A percentile compares a stretch with the other conserved stretches of the same genome.
phyloP scores from a whole-genome alignment of 352 stramenopile genomes.

The Globisporangium parvum region DNA sequence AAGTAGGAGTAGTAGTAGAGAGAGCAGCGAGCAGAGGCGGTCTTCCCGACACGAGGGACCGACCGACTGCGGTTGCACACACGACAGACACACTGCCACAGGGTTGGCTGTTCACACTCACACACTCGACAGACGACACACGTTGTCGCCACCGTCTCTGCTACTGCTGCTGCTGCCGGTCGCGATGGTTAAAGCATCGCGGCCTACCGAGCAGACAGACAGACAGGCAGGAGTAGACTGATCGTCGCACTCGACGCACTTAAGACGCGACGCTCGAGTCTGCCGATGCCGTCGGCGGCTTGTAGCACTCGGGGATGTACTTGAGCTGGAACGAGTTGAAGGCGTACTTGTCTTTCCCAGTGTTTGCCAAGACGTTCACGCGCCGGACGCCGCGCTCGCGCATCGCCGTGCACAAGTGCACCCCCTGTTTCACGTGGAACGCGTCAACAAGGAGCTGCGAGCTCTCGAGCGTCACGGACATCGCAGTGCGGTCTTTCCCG shows the following conservation, averaged over 20 bases:
- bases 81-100: no score
- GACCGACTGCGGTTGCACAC: no score
- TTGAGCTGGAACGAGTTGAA: slow-evolving; percentile 97
- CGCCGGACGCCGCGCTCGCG: slow-evolving; percentile 78
- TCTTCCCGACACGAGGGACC: no score
- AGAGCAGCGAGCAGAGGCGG: no score
- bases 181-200: no score
- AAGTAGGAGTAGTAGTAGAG: no score
- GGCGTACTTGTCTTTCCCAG: slow-evolving; percentile 91
- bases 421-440: slow-evolving; percentile 82
- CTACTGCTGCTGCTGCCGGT: no score
- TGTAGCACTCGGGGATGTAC: slow-evolving; percentile 94
- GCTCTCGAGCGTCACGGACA: slow-evolving; percentile 96
- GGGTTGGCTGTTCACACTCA: no score
- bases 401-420: slow-evolving; percentile 84
- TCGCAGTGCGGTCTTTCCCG: slow-evolving; percentile 96
- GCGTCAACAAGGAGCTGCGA: slow-evolving; percentile 88
- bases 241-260: background rate
- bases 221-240: background rate
- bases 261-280: slow-evolving; percentile 77
- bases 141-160: no score
- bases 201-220: no score
- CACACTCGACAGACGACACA: no score
- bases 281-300: slow-evolving; percentile 77
- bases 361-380: slow-evolving; percentile 83